Base-by-base conservation (phyloP, 1,284 basidiomycete species). In the Lentinus polychrous region DNA sequence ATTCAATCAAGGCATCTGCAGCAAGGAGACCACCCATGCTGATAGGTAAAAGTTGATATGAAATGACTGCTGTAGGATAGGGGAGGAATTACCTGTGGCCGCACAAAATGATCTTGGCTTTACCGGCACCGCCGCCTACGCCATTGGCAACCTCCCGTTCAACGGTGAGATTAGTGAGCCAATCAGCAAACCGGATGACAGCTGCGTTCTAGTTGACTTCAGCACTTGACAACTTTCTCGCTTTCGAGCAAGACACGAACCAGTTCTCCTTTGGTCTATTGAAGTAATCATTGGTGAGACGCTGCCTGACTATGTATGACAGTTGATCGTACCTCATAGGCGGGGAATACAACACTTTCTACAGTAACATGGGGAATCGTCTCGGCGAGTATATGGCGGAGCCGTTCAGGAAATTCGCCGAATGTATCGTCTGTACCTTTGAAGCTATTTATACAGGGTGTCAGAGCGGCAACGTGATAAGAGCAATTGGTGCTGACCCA, bases 11-110 rank as follows among this genome's bases (percentile, higher is more conserved):
- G 1, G 90, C 80, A 58, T 97, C 94, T 1, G 92, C 90, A 22
- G 88, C 86, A 0, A 97, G 75, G 12, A 94, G 68, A 2, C 91
- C 91, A 11, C 91, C 91, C 91, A 95, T 95, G 57, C 91, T 94
- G 56, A 20, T 24, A 18, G 36, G 7, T 24, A 32, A 32, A 10
- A 3, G 24, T 24, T 23, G 15, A 20, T 4, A 20, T 34, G 8
- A 6, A 17, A 37, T n/a, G 35, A 5, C 5, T 7, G 12, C 18
- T 37, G 27, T 27, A 24, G 31, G 43, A 43, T 35, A 12, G 3
- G 14, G 8, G 15, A 18, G n/a, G 7, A 27, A 52, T 24, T 44
- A 88, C 90, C 89, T 94, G 64, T 97, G 94, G 2, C 94, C 94
- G 60, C 92, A 93, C 1, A 97, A 74, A 2, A 94, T 83, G 42